These are phyloP conservation scores for Haberlea rhodopensis DNA, from an alignment of 257 asterid genomes.

Conservation along the genomic window DNA sequence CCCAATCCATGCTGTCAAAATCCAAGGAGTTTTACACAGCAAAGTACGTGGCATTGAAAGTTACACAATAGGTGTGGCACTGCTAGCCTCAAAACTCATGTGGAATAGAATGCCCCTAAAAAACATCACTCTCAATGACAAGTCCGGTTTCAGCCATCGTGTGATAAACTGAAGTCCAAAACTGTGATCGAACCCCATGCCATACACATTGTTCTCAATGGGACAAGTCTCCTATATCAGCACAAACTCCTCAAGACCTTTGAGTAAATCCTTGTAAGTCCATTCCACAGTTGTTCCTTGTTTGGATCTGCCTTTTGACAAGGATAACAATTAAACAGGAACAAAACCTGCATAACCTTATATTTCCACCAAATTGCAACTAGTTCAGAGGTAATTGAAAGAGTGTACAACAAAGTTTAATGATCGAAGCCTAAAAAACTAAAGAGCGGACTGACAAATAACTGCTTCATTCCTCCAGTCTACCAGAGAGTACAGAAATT, in stretches of 20 bases:
- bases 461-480: too few species aligned
- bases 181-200: constrained; percentile 98
- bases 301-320: constrained; percentile 99
- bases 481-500: too few species aligned
- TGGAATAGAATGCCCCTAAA: constrained; percentile 97
- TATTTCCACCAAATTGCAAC: constrained; percentile 15
- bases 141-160: constrained; percentile 75
- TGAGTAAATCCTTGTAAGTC: constrained; percentile 81
- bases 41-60: constrained; percentile 88
- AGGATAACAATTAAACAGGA: constrained; percentile 59
- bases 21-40: constrained; percentile 93
- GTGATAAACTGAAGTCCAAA: constrained; percentile 96
- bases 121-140: constrained; percentile 97
- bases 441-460: background rate
- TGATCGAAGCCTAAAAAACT: too few species aligned
- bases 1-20: constrained; percentile 95
- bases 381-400: too few species aligned
- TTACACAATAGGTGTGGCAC: constrained; percentile 83
- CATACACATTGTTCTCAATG: constrained; percentile 83
- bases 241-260: constrained; percentile 84
- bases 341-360: constrained; percentile 17
- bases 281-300: constrained; percentile 86
- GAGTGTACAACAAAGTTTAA: too few species aligned
- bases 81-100: constrained; percentile 96
- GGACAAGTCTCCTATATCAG: constrained; percentile 86